Evolutionary conservation across 257 asterid genomes (phyloP), one percentile per base, ranked within the genome.

Genomic region (Solanum rostratum): DNA sequence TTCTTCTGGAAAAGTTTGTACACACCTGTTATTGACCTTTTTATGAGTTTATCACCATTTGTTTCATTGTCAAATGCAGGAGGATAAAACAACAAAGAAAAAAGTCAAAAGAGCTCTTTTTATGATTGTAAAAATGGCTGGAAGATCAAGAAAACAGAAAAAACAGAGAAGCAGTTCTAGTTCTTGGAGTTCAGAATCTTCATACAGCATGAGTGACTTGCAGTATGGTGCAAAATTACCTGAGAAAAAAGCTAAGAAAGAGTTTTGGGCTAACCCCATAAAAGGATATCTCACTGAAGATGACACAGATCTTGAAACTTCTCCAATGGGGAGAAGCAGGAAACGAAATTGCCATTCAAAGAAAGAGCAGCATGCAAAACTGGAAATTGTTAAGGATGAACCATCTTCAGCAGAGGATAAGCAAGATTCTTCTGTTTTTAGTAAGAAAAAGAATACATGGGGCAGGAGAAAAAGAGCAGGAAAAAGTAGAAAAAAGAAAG

Each of bases 131-230:
- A 45, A 76, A 43, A 84, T 84, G 80, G 84, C 20, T 16, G 27
- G 84, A 49, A 84, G 81, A 78, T 78, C 87, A 30, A 84, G 39
- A 63, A 84, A 63, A 29, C 8, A 20, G 55, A 84, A 71, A 50
- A 73, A 74, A 27, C 20, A 53, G 33, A 59, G 39, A 19, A 78
- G 66, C 16, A 57, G 54, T 11, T 74, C 39, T 46, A 43, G 57
- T 73, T 73, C 80, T 73, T 73, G 60, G 59, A 74, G 15, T 74
- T 49, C 80, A 46, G 15, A 46, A 13, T 46, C 22, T 13, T 74
- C 81, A 46, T 18, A 14, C 16, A 73, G 20, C 37, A 7, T 49
- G n/a, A 73, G 3, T 46, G 57, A n/a, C 80, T 1, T 73, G 30
- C 37, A 73, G 2, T 73, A 73, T 43, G 54, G 54, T 43, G 18